Conservation (phyloP, 805 yeast species). For the Kluyveromyces dobzhanskii region DNA sequence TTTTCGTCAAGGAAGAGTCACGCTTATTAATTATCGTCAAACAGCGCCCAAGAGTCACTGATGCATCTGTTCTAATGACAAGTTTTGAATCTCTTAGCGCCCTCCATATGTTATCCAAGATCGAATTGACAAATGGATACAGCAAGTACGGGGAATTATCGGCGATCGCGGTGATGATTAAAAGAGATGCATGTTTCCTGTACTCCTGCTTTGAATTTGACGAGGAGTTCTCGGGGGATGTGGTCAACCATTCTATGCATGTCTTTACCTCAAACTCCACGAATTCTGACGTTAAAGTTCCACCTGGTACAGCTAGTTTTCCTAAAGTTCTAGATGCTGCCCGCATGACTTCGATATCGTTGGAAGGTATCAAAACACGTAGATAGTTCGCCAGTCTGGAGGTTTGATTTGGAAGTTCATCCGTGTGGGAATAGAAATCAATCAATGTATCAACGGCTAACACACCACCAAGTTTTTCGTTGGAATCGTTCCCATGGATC, state of each 20-base stretch:
- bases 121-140: constrained; percentile 67
- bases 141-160: constrained; percentile 78
- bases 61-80: constrained; percentile 74
- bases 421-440: constrained; percentile 73
- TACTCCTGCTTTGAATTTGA: constrained; percentile 65
- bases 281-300: constrained; percentile 81
- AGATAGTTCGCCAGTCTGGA: constrained; percentile 88
- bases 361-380: constrained; percentile 69
- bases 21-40: constrained; percentile 71
- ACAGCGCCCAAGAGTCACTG: constrained; percentile 69
- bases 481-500: constrained; percentile 62
- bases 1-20: constrained; percentile 58
- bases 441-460: constrained; percentile 84
- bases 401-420: constrained; percentile 80
- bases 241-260: constrained; percentile 83
- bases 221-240: constrained; percentile 32
- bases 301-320: constrained; percentile 81
- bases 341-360: constrained; percentile 76
- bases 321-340: constrained; percentile 85
- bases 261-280: constrained; percentile 87
- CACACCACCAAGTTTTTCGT: constrained; percentile 81
- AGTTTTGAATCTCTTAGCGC: constrained; percentile 76
- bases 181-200: constrained; percentile 84
- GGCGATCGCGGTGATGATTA: constrained; percentile 76
- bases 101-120: constrained; percentile 78